Evolutionary conservation across 163 green algal genomes (phyloP), one percentile per base, ranked within the genome.

Genomic region (Volvox carteri): DNA sequence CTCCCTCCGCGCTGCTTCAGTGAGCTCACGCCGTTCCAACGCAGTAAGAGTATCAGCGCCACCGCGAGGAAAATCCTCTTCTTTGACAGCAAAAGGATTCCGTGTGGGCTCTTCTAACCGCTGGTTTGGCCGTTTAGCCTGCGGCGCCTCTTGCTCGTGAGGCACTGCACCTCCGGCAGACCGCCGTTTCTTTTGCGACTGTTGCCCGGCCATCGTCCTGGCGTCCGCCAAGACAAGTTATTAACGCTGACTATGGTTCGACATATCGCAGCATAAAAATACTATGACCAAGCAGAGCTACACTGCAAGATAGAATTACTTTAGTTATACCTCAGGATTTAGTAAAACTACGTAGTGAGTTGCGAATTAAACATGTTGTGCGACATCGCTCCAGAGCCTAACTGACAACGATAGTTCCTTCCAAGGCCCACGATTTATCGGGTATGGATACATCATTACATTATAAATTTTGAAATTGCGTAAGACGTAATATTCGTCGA

Each of bases 11-110:
- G 95, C 95, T 41, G 95, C 88, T 85, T 93, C 81, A 50, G 90
- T 72, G 11, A 95, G 41, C 72, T 94, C 86, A 12, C 91, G 83
- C 1, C 92, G 88, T 60, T 96, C 95, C 2, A 97, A 72, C 2
- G 93, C 92, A 5, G 94, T 95, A 11, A 98, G 87, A 1, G 50
- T 84, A 42, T 94, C 93, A 18, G 94, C 93, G 1, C 92, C 92
- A 14, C 96, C 96, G 25, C 96, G 87, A 16, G 94, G 94, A 62
- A 98, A 98, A n/a, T 94, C 92, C 52, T 98, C 96, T 7, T 96
- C 93, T 9, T 48, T 67, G 18, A n/a, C 19, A 37, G 78, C 42
- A 12, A 41, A 12, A 42, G 37, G 14, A 39, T 39, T 52, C 2
- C 0, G 14, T 8, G 39, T 18, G 2, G 78, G 39, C 58, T 58